Evolutionary conservation across 331 rosid genomes (phyloP), one percentile per base, ranked within the genome.

Genomic region (Prunus yedoensis): DNA sequence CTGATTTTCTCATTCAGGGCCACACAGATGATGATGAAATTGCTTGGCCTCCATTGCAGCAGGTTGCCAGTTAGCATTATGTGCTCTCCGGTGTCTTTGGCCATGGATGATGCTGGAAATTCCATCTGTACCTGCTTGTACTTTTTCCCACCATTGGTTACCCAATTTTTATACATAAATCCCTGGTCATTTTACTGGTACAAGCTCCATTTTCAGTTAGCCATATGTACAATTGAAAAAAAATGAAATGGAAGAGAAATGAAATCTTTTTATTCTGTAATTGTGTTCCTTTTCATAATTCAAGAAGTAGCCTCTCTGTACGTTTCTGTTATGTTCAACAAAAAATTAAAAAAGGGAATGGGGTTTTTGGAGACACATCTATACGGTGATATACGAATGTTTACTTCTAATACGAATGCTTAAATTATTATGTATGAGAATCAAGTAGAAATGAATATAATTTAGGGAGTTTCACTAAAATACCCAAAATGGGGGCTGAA

Each of bases 21-120:
- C 69, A 86, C 73, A 86, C 93, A 47, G 77, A 87, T 47, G 98
- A 92, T 52, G 80, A 80, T 50, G 81, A 82, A 60, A 79, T 87
- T 57, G 88, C 88, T 57, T 80, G 85, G 88, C 93, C 91, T 67
- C 84, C 91, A 61, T 82, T 89, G 71, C 91, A 88, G 87, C 93
- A 70, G 66, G 93, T 84, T 73, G 86, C 84, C 30, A 77, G 83
- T 51, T 91, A 87, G 86, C 9, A 13, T 20, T 35, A 49, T 59
- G 30, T 57, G 47, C 3, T 20, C 25, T 8, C 49, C 46, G 1
- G 9, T 13, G 18, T 13, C 8, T 10, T 54, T 6, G 11, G 21
- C 13, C 46, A 35, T 16, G 71, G 78, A 50, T 49, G 69, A 49
- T 17, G 61, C 43, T 28, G 10, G 49, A 8, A 3, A 6, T 53